phyloP scores from a whole-genome alignment of 2,329 filamentous ascomycete species.

The Teratosphaeria epicoccoides region DNA sequence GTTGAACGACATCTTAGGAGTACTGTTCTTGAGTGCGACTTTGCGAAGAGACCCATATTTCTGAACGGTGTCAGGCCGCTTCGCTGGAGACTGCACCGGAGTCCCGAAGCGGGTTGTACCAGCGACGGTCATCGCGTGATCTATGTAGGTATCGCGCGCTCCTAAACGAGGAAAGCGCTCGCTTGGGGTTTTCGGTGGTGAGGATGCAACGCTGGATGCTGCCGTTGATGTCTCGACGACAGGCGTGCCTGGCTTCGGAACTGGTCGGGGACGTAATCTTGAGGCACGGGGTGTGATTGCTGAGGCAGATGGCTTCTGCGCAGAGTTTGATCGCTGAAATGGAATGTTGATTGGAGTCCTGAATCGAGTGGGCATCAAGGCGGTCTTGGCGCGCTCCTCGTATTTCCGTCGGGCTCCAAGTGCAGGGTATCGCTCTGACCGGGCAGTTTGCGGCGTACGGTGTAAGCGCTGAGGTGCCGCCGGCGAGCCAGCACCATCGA shows the following conservation, averaged over 20 bases:
- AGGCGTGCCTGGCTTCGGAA: neutral
- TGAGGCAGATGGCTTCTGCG: neutral
- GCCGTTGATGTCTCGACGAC: neutral
- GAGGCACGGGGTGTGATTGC: slow-evolving; percentile 4
- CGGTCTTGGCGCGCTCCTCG: slow-evolving; percentile 8
- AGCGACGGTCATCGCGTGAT: slow-evolving; percentile 17
- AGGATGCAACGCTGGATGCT: neutral
- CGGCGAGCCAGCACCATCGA: neutral
- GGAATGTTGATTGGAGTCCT: slow-evolving; percentile 4
- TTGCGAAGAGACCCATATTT: slow-evolving; percentile 21
- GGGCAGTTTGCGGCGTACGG: neutral
- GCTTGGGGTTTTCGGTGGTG: neutral
- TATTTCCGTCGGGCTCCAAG: slow-evolving; percentile 1
- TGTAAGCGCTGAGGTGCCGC: neutral
- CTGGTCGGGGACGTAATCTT: slow-evolving; percentile 1
- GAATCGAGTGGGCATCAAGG: slow-evolving; percentile 7
- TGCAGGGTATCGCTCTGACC: slow-evolving; percentile 6
- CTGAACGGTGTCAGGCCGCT: slow-evolving; percentile 19
- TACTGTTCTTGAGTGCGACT: slow-evolving; percentile 15
- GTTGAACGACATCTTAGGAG: slow-evolving; percentile 6
- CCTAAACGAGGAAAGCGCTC: slow-evolving; percentile 6
- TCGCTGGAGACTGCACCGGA: slow-evolving; percentile 12
- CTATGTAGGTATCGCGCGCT: neutral
- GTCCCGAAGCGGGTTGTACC: slow-evolving; percentile 19
- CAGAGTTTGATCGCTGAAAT: slow-evolving; percentile 2